These are phyloP conservation scores for Phytopythium ostracodes DNA, from an alignment of 352 stramenopile species.

Conservation along the genomic window DNA sequence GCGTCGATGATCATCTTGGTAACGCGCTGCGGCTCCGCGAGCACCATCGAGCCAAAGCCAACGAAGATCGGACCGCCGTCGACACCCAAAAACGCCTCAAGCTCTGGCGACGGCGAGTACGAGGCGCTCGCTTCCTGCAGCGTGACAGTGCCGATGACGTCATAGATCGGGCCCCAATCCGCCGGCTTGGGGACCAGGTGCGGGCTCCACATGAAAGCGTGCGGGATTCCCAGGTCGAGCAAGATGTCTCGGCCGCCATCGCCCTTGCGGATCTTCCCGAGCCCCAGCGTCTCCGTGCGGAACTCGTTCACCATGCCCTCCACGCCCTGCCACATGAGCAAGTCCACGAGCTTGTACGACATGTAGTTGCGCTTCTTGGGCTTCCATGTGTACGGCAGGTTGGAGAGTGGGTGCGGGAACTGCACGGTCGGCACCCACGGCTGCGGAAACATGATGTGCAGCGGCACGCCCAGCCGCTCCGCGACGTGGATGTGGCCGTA, in stretches of 20 bases:
- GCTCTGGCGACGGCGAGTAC: slow-evolving; percentile 51
- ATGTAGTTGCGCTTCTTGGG: slow-evolving; percentile 64
- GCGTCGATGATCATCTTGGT: slow-evolving; percentile 89
- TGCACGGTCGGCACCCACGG: slow-evolving; percentile 85
- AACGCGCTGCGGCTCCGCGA: slow-evolving; percentile 67
- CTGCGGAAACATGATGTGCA: slow-evolving; percentile 94
- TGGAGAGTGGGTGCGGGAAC: slow-evolving; percentile 89
- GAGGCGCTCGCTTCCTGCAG: slow-evolving; percentile 32
- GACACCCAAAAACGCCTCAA: slow-evolving; percentile 56
- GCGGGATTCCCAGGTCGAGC: slow-evolving; percentile 70
- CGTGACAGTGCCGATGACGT: slow-evolving; percentile 85
- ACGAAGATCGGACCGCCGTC: slow-evolving; percentile 88
- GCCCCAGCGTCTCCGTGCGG: slow-evolving; percentile 40
- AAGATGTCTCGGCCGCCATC: slow-evolving; percentile 55
- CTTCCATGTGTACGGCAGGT: slow-evolving; percentile 74
- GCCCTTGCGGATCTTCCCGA: slow-evolving; percentile 59
- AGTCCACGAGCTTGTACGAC: slow-evolving; percentile 87
- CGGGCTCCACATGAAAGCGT: slow-evolving; percentile 88
- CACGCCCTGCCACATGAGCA: slow-evolving; percentile 64
- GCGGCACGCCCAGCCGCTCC: slow-evolving; percentile 87
- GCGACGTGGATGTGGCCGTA: slow-evolving; percentile 93
- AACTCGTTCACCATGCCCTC: slow-evolving; percentile 82
- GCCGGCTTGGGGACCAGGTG: slow-evolving; percentile 82
- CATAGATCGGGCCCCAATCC: slow-evolving; percentile 87
- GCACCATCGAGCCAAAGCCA: slow-evolving; percentile 93